Evolutionary conservation across 2,329 filamentous ascomycete species (phyloP), one percentile per base, ranked within the genome.

Genomic region (Xylariaceae sp.): DNA sequence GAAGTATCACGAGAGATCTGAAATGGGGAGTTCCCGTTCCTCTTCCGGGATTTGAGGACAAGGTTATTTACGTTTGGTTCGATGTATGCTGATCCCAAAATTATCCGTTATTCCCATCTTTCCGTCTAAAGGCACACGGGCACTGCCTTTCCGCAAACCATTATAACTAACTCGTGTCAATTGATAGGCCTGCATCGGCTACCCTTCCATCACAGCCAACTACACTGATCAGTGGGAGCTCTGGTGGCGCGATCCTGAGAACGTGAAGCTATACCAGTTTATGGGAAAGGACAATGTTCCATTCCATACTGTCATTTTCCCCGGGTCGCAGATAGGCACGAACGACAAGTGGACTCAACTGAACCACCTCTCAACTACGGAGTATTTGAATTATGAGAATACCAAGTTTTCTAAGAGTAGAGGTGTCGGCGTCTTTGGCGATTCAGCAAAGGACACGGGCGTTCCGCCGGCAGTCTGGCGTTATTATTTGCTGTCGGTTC

Each of bases 371-470:
- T 95, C 90, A 7, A 93, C 92, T 0, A 95, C 92, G 0, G 93
- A 97, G 71, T 93, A 95, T 67, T 80, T 95, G 63, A 93, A 93
- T 77, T 95, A 95, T 69, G 90, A 95, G 73, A 85, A 86, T 57
- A 90, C 90, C 63, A 97, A 97, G 73, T 97, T 97, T 77, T 93
- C 89, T 71, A 97, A 97, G 76, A 95, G 90, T 48, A 84, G 91
- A 66, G 90, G 89, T 29, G 84, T 97, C 40, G 93, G 93, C 67
- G 93, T 97, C 1, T 97, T 97, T 69, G 93, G 93, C 48, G 93
- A 90, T 75, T 91, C 90, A 67, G 93, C 91, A 45, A 89, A 89
- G 74, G 88, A 96, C 52, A 96, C 91, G 7, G 92, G 91, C 19
- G 83, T 97, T 18, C 84, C 89, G 16, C 80, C 91, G 0, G 90